These are phyloP conservation scores for Pichia sp. DNA, from an alignment of 1,139 yeast genomes.

Conservation along the genomic window DNA sequence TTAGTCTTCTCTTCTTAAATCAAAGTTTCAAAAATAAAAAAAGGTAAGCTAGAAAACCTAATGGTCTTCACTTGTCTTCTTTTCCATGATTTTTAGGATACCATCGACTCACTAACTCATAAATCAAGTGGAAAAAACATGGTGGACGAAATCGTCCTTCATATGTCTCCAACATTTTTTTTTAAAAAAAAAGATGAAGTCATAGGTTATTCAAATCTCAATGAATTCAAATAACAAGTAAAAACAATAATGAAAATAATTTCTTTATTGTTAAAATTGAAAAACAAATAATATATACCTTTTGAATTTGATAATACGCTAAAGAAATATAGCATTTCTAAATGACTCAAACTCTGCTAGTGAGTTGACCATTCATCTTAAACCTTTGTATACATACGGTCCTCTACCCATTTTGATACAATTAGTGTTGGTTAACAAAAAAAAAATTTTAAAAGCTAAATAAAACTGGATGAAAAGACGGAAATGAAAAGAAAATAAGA, in stretches of 20 bases:
- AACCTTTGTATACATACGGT: conserved; percentile 54
- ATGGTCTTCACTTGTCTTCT: not conserved
- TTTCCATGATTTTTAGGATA: not conserved
- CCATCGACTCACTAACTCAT: no score
- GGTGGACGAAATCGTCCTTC: conserved; percentile 12
- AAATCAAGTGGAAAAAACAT: not conserved
- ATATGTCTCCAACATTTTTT: conserved; percentile 10
- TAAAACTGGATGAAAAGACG: not conserved
- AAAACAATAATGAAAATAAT: not conserved
- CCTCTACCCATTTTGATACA: conserved; percentile 80
- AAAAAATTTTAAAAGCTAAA: not conserved
- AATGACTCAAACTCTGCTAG: not conserved
- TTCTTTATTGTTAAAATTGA: not conserved
- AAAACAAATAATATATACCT: conserved; percentile 10
- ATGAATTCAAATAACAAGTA: conserved; percentile 5
- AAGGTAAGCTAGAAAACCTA: not conserved
- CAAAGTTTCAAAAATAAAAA: not conserved
- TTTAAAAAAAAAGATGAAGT: not conserved
- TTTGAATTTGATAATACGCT: not conserved
- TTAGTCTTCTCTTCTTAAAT: conserved; percentile 1
- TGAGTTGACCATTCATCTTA: no score
- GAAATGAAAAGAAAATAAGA: not conserved
- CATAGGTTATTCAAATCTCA: conserved; percentile 14
- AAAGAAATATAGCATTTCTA: not conserved
- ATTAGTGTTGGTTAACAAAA: conserved; percentile 2